These are phyloP conservation scores for Russula sp. DNA, from an alignment of 768 basidiomycete species.

Conservation along the genomic window DNA sequence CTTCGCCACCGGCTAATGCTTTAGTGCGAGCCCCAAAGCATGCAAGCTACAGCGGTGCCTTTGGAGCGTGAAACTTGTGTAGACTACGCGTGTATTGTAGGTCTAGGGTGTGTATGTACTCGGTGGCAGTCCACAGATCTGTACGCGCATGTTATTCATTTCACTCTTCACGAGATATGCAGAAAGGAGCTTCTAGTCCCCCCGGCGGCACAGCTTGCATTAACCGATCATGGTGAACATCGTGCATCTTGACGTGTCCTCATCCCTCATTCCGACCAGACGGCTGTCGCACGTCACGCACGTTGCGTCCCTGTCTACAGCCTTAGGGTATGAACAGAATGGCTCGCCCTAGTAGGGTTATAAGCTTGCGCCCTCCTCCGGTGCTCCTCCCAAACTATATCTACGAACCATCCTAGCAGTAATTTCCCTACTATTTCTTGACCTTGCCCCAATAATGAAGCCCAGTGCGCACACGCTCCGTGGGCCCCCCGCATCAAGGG, in stretches of 20 bases:
- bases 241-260: conserved; percentile 17
- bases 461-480: background rate
- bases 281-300: conserved; percentile 20
- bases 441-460: background rate
- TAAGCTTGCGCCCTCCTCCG: conserved; percentile 11
- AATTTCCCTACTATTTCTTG: background rate
- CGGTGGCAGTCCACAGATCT: conserved; percentile 20
- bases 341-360: conserved; percentile 7
- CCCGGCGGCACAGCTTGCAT: conserved; percentile 17
- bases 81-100: conserved; percentile 12
- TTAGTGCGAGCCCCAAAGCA: conserved; percentile 10
- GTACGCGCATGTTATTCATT: conserved; percentile 23
- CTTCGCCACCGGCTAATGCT: conserved; percentile 10
- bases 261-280: conserved; percentile 11
- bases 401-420: background rate
- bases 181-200: conserved; percentile 16
- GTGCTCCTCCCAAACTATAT: background rate
- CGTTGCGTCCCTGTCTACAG: conserved; percentile 10
- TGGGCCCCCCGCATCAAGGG: background rate
- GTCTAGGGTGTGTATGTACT: conserved; percentile 15
- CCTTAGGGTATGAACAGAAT: conserved; percentile 1
- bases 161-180: conserved; percentile 5
- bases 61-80: conserved; percentile 19
- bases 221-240: conserved; percentile 18
- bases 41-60: conserved; percentile 18